Evolutionary conservation across 208 protist genomes (phyloP).

Genomic region (Tritrichomonas musculus): DNA sequence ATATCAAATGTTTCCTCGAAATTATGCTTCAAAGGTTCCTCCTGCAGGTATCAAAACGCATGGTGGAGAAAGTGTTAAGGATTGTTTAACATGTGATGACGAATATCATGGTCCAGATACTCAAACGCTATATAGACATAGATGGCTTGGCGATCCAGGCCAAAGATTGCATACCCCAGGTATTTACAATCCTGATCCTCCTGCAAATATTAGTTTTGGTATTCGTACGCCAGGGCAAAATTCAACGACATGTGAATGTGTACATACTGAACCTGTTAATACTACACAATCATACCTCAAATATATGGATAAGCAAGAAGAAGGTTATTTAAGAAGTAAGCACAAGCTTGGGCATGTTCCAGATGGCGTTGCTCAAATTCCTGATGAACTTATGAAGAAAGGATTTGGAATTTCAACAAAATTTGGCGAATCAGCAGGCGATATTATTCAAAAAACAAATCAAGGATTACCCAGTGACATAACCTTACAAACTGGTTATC

Average conservation of each 20-base stretch:
- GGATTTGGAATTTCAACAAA: background rate
- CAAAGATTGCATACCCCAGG: background rate
- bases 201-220: background rate
- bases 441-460: background rate
- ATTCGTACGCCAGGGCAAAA: background rate
- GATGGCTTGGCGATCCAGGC: background rate
- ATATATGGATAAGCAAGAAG: background rate
- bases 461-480: background rate
- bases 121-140: background rate
- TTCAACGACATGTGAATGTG: background rate
- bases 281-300: background rate
- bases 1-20: conserved; percentile 21
- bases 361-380: background rate
- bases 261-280: background rate
- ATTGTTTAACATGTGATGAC: background rate
- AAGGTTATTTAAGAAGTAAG: background rate
- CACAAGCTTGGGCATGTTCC: background rate
- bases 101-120: background rate
- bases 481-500: background rate
- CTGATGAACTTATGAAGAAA: background rate
- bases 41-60: background rate
- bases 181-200: background rate
- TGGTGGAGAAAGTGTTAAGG: background rate
- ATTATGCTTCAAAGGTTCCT: background rate
- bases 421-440: background rate